Evolutionary conservation across 2,329 filamentous ascomycete genomes (phyloP).

Genomic region (Penicillium sp.): DNA sequence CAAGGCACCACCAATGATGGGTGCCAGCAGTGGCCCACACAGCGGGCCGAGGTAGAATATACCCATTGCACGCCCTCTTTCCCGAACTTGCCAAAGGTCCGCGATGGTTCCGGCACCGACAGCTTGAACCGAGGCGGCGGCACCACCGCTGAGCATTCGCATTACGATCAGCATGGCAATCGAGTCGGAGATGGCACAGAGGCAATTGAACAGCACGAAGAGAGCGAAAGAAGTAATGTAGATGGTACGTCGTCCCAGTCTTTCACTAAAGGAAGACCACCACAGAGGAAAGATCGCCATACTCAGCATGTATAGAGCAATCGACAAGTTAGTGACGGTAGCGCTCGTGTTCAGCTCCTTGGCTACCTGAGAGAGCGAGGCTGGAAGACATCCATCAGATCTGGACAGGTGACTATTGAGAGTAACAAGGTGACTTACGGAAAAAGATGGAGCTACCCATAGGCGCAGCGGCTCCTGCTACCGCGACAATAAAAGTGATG

Average conservation of each 20-base stretch:
- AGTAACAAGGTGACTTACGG: slow-evolving; percentile 51
- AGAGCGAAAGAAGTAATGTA: slow-evolving; percentile 70
- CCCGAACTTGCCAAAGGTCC: slow-evolving; percentile 69
- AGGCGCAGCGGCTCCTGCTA: slow-evolving; percentile 72
- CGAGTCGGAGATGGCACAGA: slow-evolving; percentile 64
- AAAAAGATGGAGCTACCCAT: slow-evolving; percentile 82
- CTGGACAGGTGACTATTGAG: not conserved
- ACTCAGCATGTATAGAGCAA: slow-evolving; percentile 75
- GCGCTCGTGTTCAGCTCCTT: slow-evolving; percentile 57
- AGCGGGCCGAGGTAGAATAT: slow-evolving; percentile 77
- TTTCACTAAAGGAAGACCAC: slow-evolving; percentile 80
- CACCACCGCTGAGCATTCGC: slow-evolving; percentile 68
- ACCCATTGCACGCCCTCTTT: slow-evolving; percentile 75
- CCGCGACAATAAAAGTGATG: slow-evolving; percentile 70
- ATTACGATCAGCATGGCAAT: slow-evolving; percentile 75
- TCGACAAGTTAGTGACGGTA: slow-evolving; percentile 68
- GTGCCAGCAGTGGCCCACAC: slow-evolving; percentile 67
- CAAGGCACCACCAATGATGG: slow-evolving; percentile 72
- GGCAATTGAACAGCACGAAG: slow-evolving; percentile 65
- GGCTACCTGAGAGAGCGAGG: slow-evolving; percentile 62
- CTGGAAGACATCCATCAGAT: slow-evolving; percentile 40
- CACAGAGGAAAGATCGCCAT: slow-evolving; percentile 83
- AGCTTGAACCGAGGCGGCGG: slow-evolving; percentile 73
- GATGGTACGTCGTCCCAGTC: slow-evolving; percentile 66
- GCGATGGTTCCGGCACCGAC: slow-evolving; percentile 80